Evolutionary conservation across 495 filamentous ascomycete genomes (phyloP).

Genomic region (Penicillium coffeae): DNA sequence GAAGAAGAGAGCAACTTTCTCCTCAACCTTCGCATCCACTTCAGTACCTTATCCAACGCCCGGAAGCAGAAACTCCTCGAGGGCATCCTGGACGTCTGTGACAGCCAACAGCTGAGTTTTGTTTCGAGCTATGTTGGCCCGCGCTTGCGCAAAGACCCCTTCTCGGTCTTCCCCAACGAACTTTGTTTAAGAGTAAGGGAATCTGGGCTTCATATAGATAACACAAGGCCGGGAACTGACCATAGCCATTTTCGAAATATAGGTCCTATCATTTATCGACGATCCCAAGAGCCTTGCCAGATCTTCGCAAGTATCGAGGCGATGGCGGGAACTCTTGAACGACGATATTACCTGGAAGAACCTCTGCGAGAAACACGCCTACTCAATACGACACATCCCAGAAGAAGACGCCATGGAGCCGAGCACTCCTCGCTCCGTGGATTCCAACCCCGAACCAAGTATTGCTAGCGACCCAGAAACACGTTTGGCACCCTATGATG

Average conservation of each 20-base stretch:
- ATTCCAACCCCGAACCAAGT: constrained; percentile 16
- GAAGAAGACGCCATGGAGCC: constrained; percentile 44
- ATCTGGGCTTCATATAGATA: not conserved
- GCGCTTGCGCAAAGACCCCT: constrained; percentile 91
- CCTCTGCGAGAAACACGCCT: constrained; percentile 83
- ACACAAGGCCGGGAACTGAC: constrained; percentile 3
- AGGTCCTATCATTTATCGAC: constrained; percentile 92
- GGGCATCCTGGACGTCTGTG: constrained; percentile 85
- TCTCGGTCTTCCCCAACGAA: constrained; percentile 83
- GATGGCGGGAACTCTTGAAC: constrained; percentile 88
- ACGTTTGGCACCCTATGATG: constrained; percentile 24
- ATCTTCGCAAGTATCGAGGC: constrained; percentile 85
- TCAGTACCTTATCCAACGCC: constrained; percentile 48
- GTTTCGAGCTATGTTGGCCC: constrained; percentile 91
- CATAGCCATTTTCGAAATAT: constrained; percentile 7
- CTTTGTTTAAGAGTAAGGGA: constrained; percentile 74
- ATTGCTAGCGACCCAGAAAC: constrained; percentile 22
- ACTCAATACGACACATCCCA: constrained; percentile 62
- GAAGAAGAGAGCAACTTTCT: constrained; percentile 56
- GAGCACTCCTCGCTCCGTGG: constrained; percentile 26
- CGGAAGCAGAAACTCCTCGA: constrained; percentile 66
- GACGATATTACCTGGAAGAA: constrained; percentile 99
- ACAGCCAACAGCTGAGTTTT: constrained; percentile 90
- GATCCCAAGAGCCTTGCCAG: constrained; percentile 88
- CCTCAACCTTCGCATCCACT: constrained; percentile 52